phyloP scores from a whole-genome alignment of 768 basidiomycete genomes.

The Lactarius indigo region DNA sequence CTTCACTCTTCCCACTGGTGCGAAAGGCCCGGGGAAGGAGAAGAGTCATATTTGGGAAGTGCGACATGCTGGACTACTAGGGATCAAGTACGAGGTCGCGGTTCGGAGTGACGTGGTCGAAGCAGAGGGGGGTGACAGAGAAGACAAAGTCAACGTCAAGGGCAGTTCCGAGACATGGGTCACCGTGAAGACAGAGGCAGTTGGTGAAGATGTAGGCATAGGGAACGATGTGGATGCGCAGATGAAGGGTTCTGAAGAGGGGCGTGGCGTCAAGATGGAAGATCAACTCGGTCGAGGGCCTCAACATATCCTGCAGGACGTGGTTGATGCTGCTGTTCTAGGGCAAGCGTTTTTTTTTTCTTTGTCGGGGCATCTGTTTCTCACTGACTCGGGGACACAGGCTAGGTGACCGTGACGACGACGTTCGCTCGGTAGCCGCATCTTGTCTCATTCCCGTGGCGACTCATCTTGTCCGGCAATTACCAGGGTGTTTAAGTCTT shows the following conservation, averaged over 20 bases:
- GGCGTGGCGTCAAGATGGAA: conserved; percentile 33
- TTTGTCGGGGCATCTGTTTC: conserved; percentile 1
- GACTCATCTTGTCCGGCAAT: conserved; percentile 66
- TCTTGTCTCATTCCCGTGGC: conserved; percentile 89
- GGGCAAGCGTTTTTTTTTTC: conserved; percentile 52
- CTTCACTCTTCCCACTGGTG: conserved; percentile 44
- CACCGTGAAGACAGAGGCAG: neutral
- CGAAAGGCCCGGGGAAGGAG: conserved; percentile 31
- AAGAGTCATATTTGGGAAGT: conserved; percentile 89
- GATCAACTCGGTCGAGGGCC: conserved; percentile 33
- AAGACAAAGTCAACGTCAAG: conserved; percentile 15
- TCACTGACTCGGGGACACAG: conserved; percentile 38
- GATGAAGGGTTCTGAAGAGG: conserved; percentile 22
- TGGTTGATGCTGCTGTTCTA: conserved; percentile 86
- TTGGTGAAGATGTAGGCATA: neutral
- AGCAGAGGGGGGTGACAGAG: conserved; percentile 22
- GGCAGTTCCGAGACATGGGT: neutral
- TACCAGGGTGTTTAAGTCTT: conserved; percentile 66
- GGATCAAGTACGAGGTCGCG: conserved; percentile 97
- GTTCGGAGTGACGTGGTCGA: conserved; percentile 84
- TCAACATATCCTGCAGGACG: conserved; percentile 62
- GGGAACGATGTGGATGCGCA: conserved; percentile 4
- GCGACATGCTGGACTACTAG: conserved; percentile 93
- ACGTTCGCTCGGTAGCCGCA: conserved; percentile 94
- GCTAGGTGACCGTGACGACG: conserved; percentile 87